Conservation (phyloP, 805 yeast genomes). For the Maudiozyma barnettii region DNA sequence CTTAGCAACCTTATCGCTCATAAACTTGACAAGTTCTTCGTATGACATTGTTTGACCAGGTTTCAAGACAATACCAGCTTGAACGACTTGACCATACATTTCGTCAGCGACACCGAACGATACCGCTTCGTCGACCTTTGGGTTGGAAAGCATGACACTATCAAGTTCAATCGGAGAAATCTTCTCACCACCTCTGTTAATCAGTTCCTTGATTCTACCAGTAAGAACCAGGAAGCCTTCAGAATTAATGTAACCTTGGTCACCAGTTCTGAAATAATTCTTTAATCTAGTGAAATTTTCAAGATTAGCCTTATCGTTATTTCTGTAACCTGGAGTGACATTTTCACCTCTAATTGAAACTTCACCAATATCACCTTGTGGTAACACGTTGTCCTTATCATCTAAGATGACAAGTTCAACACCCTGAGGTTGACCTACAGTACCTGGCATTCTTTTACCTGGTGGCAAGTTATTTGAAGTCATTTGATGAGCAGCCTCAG, state of each 20-base stretch:
- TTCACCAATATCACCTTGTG: slow-evolving; percentile 54
- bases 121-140: slow-evolving; percentile 60
- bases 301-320: slow-evolving; percentile 60
- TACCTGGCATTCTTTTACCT: slow-evolving; percentile 55
- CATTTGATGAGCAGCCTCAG: slow-evolving; percentile 77
- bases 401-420: slow-evolving; percentile 53
- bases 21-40: slow-evolving; percentile 38
- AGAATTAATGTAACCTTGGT: slow-evolving; percentile 53
- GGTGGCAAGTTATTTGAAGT: slow-evolving; percentile 62
- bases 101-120: slow-evolving; percentile 58
- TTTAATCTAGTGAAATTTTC: slow-evolving; percentile 49
- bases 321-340: slow-evolving; percentile 63
- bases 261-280: slow-evolving; percentile 70
- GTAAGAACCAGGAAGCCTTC: slow-evolving; percentile 54
- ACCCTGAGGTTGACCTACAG: slow-evolving; percentile 67
- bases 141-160: slow-evolving; percentile 48
- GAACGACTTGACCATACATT: slow-evolving; percentile 61
- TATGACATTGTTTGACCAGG: slow-evolving; percentile 31
- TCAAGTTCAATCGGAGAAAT: slow-evolving; percentile 67
- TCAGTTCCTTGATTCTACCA: slow-evolving; percentile 65
- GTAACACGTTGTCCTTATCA: slow-evolving; percentile 36
- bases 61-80: slow-evolving; percentile 57
- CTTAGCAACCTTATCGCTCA: slow-evolving; percentile 39
- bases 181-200: slow-evolving; percentile 72
- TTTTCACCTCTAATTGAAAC: slow-evolving; percentile 58